These are phyloP conservation scores for Silybum marianum DNA, from an alignment of 129 eudicot genomes.

Conservation along the genomic window DNA sequence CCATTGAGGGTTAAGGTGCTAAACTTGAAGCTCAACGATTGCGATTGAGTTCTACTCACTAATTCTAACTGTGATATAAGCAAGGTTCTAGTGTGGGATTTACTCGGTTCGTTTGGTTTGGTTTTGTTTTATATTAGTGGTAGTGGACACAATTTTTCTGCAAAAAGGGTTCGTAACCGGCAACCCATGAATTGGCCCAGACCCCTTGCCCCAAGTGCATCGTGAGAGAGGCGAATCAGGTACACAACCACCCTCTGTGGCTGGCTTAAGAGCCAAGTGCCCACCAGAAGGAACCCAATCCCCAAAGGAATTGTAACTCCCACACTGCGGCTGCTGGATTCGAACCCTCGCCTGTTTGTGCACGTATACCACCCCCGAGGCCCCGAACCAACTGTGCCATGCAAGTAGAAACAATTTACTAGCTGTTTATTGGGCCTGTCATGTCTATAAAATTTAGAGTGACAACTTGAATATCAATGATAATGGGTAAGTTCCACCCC, in stretches of 20 bases:
- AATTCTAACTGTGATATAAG: background rate
- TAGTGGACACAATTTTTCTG: background rate
- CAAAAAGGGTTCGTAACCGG: background rate
- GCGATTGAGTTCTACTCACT: background rate
- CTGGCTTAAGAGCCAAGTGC: background rate
- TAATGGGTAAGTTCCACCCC: background rate
- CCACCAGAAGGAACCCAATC: background rate
- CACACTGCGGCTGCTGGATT: background rate
- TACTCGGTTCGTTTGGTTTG: background rate
- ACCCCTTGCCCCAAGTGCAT: background rate
- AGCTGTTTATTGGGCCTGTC: background rate
- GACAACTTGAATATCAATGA: background rate
- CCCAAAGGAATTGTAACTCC: background rate
- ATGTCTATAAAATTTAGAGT: background rate
- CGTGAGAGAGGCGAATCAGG: background rate
- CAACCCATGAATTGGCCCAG: background rate
- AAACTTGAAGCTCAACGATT: background rate
- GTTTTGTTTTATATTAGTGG: background rate
- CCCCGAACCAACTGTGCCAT: background rate
- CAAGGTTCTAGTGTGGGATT: background rate
- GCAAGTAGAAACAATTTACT: background rate
- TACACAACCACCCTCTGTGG: background rate
- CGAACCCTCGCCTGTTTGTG: background rate
- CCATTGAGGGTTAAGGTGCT: background rate
- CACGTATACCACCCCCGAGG: background rate